These are phyloP conservation scores for Fagus crenata DNA, from an alignment of 306 rosid species.

Conservation along the genomic window DNA sequence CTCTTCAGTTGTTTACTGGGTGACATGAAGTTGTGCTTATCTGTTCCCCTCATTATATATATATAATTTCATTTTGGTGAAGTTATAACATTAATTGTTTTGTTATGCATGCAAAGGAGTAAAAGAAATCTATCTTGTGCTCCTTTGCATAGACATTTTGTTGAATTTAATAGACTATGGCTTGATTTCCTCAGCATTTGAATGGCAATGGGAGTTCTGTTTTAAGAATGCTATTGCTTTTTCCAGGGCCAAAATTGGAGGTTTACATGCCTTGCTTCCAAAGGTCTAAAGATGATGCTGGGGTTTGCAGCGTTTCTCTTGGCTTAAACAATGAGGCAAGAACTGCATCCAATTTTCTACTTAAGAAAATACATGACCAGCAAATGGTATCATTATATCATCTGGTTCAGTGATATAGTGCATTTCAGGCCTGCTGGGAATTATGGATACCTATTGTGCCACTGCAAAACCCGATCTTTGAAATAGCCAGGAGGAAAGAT, in stretches of 20 bases:
- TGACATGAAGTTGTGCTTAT: background rate
- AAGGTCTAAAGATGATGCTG: conserved; percentile 36
- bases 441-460: conserved; percentile 16
- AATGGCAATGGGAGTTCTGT: conserved; percentile 11
- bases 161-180: background rate
- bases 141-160: background rate
- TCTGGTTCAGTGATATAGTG: conserved; percentile 19
- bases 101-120: background rate
- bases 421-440: conserved; percentile 27
- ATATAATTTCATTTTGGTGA: background rate
- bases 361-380: conserved; percentile 11
- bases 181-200: conserved; percentile 17
- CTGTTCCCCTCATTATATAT: background rate
- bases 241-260: conserved; percentile 54
- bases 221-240: conserved; percentile 36
- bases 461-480: conserved; percentile 16
- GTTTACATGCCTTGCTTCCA: conserved; percentile 35
- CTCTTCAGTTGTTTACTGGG: background rate
- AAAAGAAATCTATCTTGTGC: background rate
- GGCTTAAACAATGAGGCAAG: conserved; percentile 17
- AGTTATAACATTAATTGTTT: background rate
- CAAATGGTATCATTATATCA: conserved; percentile 11
- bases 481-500: conserved; percentile 16
- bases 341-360: conserved; percentile 21
- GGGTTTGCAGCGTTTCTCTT: conserved; percentile 25